Conservation (phyloP, 768 basidiomycete species). For the Dentipellis fragilis region DNA sequence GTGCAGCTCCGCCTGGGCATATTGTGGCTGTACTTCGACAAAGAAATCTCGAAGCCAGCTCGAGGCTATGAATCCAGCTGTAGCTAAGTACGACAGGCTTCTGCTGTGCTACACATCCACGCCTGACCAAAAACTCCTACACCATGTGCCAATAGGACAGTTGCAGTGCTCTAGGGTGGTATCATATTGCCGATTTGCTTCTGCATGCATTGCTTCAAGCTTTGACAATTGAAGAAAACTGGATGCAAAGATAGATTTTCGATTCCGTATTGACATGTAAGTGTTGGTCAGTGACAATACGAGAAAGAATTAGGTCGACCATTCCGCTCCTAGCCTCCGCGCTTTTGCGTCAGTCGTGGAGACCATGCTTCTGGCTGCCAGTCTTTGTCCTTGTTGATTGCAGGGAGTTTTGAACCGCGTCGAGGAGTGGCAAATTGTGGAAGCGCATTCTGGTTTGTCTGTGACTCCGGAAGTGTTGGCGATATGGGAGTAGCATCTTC, state of each 20-base stretch:
- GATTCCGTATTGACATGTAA: not conserved
- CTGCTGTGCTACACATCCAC: too few species aligned
- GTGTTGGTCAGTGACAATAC: not conserved
- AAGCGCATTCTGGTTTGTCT: not conserved
- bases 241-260: not conserved
- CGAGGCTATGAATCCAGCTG: too few species aligned
- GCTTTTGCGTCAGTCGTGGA: not conserved
- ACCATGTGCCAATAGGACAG: too few species aligned
- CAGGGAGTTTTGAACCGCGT: not conserved
- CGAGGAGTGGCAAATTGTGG: not conserved
- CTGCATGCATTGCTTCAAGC: not conserved
- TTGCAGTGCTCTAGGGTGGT: too few species aligned
- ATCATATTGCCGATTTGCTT: not conserved
- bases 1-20: too few species aligned
- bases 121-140: too few species aligned
- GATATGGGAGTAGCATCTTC: not conserved
- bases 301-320: too few species aligned
- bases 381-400: slow-evolving; percentile 2
- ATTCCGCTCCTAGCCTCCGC: not conserved
- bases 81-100: too few species aligned
- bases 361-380: slow-evolving; percentile 13
- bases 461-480: not conserved
- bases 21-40: too few species aligned
- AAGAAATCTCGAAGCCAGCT: too few species aligned
- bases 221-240: not conserved